Evolutionary conservation across 371 early-diverging fungal genomes (phyloP).

Genomic region (Lichtheimia corymbifera): DNA sequence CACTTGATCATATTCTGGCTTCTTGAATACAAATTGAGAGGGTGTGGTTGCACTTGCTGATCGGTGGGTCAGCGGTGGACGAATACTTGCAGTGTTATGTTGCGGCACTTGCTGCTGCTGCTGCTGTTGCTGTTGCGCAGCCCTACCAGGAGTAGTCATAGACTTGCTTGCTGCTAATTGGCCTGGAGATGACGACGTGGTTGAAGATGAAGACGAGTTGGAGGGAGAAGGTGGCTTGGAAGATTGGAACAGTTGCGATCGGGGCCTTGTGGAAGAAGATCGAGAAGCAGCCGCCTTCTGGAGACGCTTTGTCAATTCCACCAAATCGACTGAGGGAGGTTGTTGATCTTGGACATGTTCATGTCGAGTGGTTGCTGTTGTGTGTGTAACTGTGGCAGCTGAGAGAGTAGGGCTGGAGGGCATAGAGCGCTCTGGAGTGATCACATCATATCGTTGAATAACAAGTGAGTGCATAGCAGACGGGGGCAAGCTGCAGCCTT

Average conservation of each 20-base stretch:
- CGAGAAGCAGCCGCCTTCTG: slow-evolving; percentile 16
- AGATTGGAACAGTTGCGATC: slow-evolving; percentile 39
- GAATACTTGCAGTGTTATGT: slow-evolving; percentile 8
- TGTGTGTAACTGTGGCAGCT: slow-evolving; percentile 46
- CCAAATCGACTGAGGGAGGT: slow-evolving; percentile 33
- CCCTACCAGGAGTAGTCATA: slow-evolving; percentile 7
- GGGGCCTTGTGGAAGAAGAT: slow-evolving; percentile 16
- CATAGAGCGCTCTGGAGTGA: slow-evolving; percentile 48
- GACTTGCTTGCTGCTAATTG: slow-evolving; percentile 6
- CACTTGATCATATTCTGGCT: slow-evolving; percentile 37
- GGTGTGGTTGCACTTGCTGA: slow-evolving; percentile 30
- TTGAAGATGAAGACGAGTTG: slow-evolving; percentile 19
- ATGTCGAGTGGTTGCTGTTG: slow-evolving; percentile 37
- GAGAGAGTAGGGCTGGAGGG: slow-evolving; percentile 46
- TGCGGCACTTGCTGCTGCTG: slow-evolving; percentile 1
- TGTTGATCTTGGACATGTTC: slow-evolving; percentile 23
- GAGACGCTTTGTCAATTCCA: slow-evolving; percentile 36
- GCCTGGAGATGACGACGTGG: slow-evolving; percentile 12
- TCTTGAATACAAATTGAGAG: slow-evolving; percentile 42
- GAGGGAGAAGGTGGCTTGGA: slow-evolving; percentile 30
- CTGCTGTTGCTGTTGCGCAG: slow-evolving; percentile 3
- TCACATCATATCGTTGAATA: slow-evolving; percentile 42
- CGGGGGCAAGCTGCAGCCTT: neutral
- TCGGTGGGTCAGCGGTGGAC: slow-evolving; percentile 18
- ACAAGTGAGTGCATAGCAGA: slow-evolving; percentile 33